phyloP scores from a whole-genome alignment of 108 stramenopile genomes.

The Hondaea fermentalgiana region DNA sequence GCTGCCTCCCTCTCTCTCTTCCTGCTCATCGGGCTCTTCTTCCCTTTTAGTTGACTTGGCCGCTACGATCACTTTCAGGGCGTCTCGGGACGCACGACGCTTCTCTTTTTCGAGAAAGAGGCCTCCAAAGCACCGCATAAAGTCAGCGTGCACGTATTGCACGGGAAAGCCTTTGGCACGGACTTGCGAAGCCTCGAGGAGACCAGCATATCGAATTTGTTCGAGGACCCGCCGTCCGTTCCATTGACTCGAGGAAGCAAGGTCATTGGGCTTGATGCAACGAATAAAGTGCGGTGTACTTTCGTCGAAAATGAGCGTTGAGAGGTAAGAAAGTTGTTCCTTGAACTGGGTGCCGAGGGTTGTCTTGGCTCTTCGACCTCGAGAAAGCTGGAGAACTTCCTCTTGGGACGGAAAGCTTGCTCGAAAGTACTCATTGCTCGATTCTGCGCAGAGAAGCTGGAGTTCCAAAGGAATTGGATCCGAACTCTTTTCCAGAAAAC shows the following conservation, averaged over 20 bases:
- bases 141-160: neutral
- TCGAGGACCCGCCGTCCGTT: conserved; percentile 14
- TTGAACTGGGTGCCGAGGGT: conserved; percentile 28
- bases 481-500: conserved; percentile 57
- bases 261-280: conserved; percentile 29
- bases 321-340: conserved; percentile 19
- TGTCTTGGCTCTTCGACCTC: neutral
- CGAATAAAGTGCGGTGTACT: conserved; percentile 29
- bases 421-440: neutral
- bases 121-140: neutral
- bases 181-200: conserved; percentile 27
- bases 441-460: neutral
- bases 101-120: neutral
- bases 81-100: neutral
- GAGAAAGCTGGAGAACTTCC: neutral
- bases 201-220: conserved; percentile 29
- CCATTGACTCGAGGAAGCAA: neutral
- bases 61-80: too few relatives aligned
- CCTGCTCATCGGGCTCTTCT: too few relatives aligned
- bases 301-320: neutral
- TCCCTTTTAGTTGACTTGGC: too few relatives aligned
- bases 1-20: too few relatives aligned
- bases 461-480: conserved; percentile 46
- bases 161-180: conserved; percentile 22
- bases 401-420: neutral